Evolutionary conservation across 164 flowering plant genomes (phyloP), one percentile per base, ranked within the genome.

Genomic region (Warburgia ugandensis): DNA sequence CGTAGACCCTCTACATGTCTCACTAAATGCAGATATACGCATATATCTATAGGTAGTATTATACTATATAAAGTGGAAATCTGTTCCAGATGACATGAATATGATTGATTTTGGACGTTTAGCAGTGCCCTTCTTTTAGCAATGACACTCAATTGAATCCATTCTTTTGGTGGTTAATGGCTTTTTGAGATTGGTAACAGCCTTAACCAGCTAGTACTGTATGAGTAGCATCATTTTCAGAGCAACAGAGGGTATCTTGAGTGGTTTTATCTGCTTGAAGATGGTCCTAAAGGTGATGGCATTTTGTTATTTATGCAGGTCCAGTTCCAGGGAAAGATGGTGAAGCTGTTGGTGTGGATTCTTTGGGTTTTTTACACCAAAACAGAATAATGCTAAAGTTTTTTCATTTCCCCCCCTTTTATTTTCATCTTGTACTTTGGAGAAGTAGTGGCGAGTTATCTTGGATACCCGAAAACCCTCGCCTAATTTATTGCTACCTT

Each of bases 291-390:
- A 31, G 13, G 23, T 25, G 12, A 28, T 30, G 19, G 26, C 6
- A 5, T 26, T 3, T 3, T 58, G 16, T 64, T 52, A 17, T 46
- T 48, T 47, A 54, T 42, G 58, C 82, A 79, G 87, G 81, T 48
- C 81, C 52, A 69, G 69, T 43, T 71, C 81, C 6, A 62, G 80
- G 68, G 81, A 76, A 14, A 74, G 81, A 71, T 84, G 94, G 94
- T 81, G 72, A 77, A 44, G 32, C 45, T 50, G 29, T 27, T 22
- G 50, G 46, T 29, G 43, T 22, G 45, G 12, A 25, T 45, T 26
- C 26, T 20, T 33, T 31, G 16, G n/a, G n/a, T 23, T 50, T n/a
- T 32, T 50, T 40, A 50, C 29, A 23, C 29, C 38, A 48, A 22
- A 50, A 50, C 17, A 23, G 29, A 50, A 50, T 50, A 50, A 50